Conservation (phyloP, 2,329 filamentous ascomycete species). For the Fusarium sterilihyphosum region DNA sequence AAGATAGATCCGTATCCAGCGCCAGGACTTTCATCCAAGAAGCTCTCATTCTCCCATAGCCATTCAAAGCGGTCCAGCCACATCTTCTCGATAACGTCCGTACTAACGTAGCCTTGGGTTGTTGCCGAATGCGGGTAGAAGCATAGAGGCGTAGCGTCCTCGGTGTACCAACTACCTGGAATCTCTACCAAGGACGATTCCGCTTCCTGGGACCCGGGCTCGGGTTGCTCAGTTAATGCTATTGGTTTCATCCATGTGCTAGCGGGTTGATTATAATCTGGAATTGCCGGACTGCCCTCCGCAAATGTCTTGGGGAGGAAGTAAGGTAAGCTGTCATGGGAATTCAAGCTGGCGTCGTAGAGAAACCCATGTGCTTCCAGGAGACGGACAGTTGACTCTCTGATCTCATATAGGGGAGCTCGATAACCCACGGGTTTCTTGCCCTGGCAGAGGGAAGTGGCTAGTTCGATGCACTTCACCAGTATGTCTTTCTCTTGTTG, state of each 20-base stretch:
- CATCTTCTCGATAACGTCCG: neutral
- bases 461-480: neutral
- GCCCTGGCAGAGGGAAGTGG: fast-evolving
- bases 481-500: neutral
- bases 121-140: neutral
- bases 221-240: fast-evolving
- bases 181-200: neutral
- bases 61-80: neutral
- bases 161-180: neutral
- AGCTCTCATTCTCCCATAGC: neutral
- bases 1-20: neutral
- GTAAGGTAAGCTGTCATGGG: neutral
- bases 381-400: fast-evolving
- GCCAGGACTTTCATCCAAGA: neutral
- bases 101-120: neutral
- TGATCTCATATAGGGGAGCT: neutral
- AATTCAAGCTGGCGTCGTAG: neutral
- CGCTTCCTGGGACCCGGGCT: fast-evolving
- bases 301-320: neutral
- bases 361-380: neutral
- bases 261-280: neutral
- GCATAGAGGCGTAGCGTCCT: neutral
- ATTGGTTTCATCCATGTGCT: neutral
- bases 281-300: neutral
- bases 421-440: neutral